Percentiles rank a stretch among this genome's conserved stretches.
These are phyloP conservation scores for Pichia cabralensis DNA, from an alignment of 805 yeast species.

Conservation along the genomic window DNA sequence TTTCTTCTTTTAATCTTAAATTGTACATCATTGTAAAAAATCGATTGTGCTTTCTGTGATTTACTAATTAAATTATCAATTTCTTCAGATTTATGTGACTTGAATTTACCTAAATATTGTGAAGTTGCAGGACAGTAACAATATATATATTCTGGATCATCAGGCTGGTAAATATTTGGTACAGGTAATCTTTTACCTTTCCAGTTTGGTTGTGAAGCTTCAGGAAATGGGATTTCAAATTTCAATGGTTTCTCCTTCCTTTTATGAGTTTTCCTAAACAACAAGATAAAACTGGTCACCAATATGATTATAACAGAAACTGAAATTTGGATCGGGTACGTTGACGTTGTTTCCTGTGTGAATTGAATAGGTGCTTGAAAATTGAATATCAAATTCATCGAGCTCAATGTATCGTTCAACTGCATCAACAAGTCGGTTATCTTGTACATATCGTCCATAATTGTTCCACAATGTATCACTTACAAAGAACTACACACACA, in stretches of 20 bases:
- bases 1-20: slow-evolving; percentile 48
- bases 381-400: slow-evolving; percentile 13
- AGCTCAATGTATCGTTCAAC: slow-evolving; percentile 16
- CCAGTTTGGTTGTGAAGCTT: slow-evolving; percentile 82
- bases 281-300: slow-evolving; percentile 14
- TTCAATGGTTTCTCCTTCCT: slow-evolving; percentile 30
- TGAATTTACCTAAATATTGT: slow-evolving; percentile 67
- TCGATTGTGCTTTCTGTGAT: slow-evolving; percentile 45
- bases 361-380: slow-evolving; percentile 1
- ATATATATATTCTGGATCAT: slow-evolving; percentile 62
- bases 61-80: slow-evolving; percentile 54
- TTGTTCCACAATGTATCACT: too few species aligned
- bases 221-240: slow-evolving; percentile 52
- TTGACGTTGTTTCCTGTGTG: slow-evolving; percentile 9
- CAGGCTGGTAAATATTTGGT: slow-evolving; percentile 44
- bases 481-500: too few species aligned
- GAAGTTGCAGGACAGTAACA: slow-evolving; percentile 96
- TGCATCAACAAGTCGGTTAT: slow-evolving; percentile 15
- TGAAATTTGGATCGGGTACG: slow-evolving; percentile 24
- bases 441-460: slow-evolving; percentile 7
- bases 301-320: slow-evolving; percentile 20
- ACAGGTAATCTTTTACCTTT: slow-evolving; percentile 74
- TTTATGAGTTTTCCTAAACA: slow-evolving; percentile 18
- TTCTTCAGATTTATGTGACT: slow-evolving; percentile 54
- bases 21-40: slow-evolving; percentile 45